A percentile compares a stretch with the other conserved stretches of the same genome.
Evolutionary conservation across 352 stramenopile species (phyloP).

Genomic region (Elongisporangium prolatum): DNA sequence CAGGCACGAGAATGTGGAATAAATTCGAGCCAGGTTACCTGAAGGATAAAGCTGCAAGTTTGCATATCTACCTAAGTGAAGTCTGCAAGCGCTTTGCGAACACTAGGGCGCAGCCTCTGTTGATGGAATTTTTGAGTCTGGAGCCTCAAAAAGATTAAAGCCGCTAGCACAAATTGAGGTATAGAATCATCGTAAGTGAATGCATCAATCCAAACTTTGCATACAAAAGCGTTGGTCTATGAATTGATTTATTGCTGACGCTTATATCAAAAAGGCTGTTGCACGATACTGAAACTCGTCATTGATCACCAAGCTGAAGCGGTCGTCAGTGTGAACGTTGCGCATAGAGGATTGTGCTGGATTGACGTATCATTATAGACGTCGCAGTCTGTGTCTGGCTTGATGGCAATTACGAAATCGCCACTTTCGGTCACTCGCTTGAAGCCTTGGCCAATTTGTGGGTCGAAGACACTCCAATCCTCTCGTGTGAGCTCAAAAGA

Average conservation of each 20-base stretch:
- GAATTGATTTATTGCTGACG: neutral
- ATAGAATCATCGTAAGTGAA: neutral
- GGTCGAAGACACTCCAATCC: slow-evolving; percentile 61
- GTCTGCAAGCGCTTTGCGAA: slow-evolving; percentile 73
- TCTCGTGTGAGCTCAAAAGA: slow-evolving; percentile 39
- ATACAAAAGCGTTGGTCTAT: neutral
- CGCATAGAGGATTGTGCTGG: slow-evolving; percentile 33
- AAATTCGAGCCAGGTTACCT: slow-evolving; percentile 82
- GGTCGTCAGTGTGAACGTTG: slow-evolving; percentile 35
- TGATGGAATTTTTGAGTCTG: slow-evolving; percentile 55
- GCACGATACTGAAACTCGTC: neutral
- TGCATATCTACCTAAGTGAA: slow-evolving; percentile 70
- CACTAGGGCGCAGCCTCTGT: slow-evolving; percentile 49
- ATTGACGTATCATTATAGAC: slow-evolving; percentile 32
- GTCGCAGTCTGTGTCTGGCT: slow-evolving; percentile 68
- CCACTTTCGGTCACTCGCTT: slow-evolving; percentile 60
- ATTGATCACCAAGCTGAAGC: slow-evolving; percentile 20
- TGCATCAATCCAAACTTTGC: neutral
- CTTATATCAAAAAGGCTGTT: neutral
- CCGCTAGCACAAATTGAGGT: neutral
- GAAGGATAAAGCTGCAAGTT: slow-evolving; percentile 67
- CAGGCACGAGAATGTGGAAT: slow-evolving; percentile 75
- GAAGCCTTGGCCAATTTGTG: slow-evolving; percentile 58
- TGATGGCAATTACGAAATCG: slow-evolving; percentile 62
- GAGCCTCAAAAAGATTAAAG: neutral